phyloP scores from a whole-genome alignment of 2,329 filamentous ascomycete genomes.

The Colletotrichum sp. region DNA sequence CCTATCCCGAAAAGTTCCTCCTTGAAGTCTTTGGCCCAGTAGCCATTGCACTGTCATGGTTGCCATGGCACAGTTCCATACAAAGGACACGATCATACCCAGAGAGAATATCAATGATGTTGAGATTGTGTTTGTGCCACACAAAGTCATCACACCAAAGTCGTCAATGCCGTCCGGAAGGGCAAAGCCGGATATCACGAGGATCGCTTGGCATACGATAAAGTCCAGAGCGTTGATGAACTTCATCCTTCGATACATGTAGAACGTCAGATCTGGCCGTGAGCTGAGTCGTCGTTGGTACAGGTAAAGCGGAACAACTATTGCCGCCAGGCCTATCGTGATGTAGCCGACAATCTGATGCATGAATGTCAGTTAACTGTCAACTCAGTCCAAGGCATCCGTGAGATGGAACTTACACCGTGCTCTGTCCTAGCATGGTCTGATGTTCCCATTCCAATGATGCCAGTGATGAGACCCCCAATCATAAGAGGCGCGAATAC shows the following conservation, averaged over 20 bases:
- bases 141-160: constrained; percentile 8
- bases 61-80: constrained; percentile 18
- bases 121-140: constrained; percentile 2
- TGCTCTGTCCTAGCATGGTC: constrained; percentile 2
- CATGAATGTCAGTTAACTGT: not conserved
- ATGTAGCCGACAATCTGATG: not conserved
- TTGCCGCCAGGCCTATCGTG: not conserved
- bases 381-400: not conserved
- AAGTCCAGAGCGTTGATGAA: constrained; percentile 11
- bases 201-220: constrained; percentile 7
- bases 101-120: constrained; percentile 9
- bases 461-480: not conserved
- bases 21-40: not conserved
- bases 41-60: constrained; percentile 19
- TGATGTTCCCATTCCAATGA: not conserved
- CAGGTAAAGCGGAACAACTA: not conserved
- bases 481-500: not conserved
- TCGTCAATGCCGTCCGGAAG: constrained; percentile 18
- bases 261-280: constrained; percentile 1
- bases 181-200: constrained; percentile 15
- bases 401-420: not conserved
- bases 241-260: constrained; percentile 13
- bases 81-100: constrained; percentile 15
- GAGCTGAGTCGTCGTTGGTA: constrained; percentile 2
- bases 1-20: not conserved